phyloP scores from a whole-genome alignment of 176 grass and related monocot genomes.

The Rhynchospora tenuis region DNA sequence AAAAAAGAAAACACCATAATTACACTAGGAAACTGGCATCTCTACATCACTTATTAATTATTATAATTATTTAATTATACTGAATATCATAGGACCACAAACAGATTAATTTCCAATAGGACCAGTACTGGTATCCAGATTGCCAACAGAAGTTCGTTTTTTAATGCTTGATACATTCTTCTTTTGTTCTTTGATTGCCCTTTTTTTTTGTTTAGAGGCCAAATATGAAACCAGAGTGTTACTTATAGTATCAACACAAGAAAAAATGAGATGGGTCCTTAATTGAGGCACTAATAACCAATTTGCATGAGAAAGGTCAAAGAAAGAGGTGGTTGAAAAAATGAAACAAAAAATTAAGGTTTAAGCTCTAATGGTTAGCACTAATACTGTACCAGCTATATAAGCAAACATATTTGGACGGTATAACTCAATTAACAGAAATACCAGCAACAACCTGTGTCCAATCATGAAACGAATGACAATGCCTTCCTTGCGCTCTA shows the following conservation, averaged over 20 bases:
- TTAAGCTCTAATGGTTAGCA: too few relatives aligned
- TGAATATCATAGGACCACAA: neutral
- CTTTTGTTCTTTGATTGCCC: neutral
- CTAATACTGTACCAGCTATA: too few relatives aligned
- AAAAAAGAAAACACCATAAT: neutral
- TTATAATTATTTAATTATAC: neutral
- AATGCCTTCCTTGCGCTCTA: constrained; percentile 57
- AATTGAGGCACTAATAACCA: too few relatives aligned
- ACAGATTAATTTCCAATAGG: neutral
- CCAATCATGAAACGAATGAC: constrained; percentile 77
- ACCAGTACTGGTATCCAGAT: neutral
- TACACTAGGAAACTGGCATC: neutral
- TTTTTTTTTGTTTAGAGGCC: neutral
- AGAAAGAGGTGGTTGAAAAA: too few relatives aligned
- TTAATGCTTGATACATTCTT: neutral
- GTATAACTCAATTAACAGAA: neutral
- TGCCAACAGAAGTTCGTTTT: neutral
- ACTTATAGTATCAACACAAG: neutral
- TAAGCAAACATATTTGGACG: neutral
- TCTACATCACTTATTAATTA: neutral
- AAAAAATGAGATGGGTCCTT: neutral
- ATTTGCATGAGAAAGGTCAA: too few relatives aligned
- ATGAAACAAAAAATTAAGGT: too few relatives aligned
- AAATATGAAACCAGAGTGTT: neutral
- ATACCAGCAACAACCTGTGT: constrained; percentile 43